phyloP scores from a whole-genome alignment of 495 filamentous ascomycete species.

The Aspergillus hancockii region DNA sequence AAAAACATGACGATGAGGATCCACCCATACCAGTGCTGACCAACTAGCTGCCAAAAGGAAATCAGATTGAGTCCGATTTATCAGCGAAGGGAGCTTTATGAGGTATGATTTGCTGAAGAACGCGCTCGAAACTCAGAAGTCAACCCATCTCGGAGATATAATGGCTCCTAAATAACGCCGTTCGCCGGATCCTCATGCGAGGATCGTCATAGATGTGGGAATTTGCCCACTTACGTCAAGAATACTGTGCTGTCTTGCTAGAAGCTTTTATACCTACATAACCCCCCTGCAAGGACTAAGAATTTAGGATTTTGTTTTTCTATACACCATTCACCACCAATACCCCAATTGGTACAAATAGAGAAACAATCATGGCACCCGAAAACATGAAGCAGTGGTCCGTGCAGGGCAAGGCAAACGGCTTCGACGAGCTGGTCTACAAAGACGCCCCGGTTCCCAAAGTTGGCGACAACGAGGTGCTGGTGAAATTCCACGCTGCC shows the following conservation, averaged over 20 bases:
- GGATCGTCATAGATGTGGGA: conserved; percentile 22
- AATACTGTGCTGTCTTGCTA: background rate
- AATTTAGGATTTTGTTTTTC: no score
- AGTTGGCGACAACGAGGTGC: conserved; percentile 67
- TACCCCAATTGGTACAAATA: background rate
- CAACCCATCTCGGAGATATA: background rate
- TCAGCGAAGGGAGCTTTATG: background rate
- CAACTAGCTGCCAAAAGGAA: background rate
- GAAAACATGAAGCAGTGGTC: conserved; percentile 67
- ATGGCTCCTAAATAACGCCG: background rate
- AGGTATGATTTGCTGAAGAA: background rate
- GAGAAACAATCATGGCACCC: conserved; percentile 42
- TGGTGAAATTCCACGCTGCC: conserved; percentile 73
- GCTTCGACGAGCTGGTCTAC: conserved; percentile 62
- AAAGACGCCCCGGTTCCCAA: conserved; percentile 56
- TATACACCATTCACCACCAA: background rate
- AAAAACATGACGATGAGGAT: background rate
- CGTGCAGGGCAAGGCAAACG: conserved; percentile 53
- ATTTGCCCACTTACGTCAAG: conserved; percentile 25
- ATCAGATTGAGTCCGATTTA: background rate
- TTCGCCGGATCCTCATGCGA: conserved; percentile 8
- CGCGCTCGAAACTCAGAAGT: background rate
- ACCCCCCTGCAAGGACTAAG: no score
- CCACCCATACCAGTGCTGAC: background rate
- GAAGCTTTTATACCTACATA: background rate